Base-by-base conservation (phyloP, 108 stramenopile genomes). In the Pelagomonas calceolata region DNA sequence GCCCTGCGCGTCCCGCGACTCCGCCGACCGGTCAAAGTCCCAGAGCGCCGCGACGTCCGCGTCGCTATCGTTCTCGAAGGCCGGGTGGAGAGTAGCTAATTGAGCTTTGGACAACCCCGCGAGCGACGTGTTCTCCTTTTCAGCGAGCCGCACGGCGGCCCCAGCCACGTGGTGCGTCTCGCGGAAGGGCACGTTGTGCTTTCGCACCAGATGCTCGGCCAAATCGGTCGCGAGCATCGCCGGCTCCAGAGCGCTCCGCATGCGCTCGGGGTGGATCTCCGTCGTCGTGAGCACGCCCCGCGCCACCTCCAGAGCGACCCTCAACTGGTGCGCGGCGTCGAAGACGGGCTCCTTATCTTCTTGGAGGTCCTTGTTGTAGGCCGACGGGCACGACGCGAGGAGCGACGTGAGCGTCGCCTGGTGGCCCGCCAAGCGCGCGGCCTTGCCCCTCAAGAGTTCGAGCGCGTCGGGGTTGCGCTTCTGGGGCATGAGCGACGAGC, bases 281-380 rank as follows among this genome's bases (percentile, higher is more conserved):
- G 97, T 89, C 34, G 97, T 98, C 64, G 79, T 85, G 69, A 98
- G 85, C 21, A 98, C 95, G 32, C 97, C 97, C 18, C 93, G 94
- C 36, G 93, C 88, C 80, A 99, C 97, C 32, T 90, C 92, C 63
- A 99, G 78, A 75, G 93, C 93, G 83, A 94, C 96, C 80, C 89
- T 88, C 63, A 96, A 89, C 29, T 93, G 96, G 67, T 92, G 90
- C 17, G 96, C 92, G 1, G 91, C 85, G 73, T 92, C 91, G 79
- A 99, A 99, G 65, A 98, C 85, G 33, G 92, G 89, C 45, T 96
- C 90, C 85, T 99, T 99, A 75, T 99, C 98, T 84, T 99, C 98
- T 82, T 99, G 98, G 65, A 99, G 85, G 80, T 99, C 98, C 83
- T 99, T 99, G 84, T 99, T 99, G 92, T 99, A 99, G 30, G 98